Evolutionary conservation across 306 rosid species (phyloP).

Genomic region (Trifolium subterraneum): DNA sequence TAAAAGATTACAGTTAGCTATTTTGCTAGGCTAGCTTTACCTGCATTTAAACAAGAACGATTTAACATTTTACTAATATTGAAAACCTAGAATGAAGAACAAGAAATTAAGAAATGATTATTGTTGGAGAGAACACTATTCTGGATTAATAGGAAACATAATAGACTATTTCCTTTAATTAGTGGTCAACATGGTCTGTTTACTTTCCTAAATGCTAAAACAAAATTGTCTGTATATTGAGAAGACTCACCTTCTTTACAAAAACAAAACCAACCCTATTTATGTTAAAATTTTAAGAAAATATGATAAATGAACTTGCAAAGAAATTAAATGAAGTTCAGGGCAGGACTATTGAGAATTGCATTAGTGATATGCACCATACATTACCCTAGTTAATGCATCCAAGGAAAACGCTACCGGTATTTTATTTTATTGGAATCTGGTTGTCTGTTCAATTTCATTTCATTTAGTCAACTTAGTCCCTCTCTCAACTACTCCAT

Average conservation of each 20-base stretch:
- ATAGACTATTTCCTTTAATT: neutral
- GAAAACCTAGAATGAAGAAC: slow-evolving; percentile 28
- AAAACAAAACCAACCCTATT: neutral
- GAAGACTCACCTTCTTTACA: neutral
- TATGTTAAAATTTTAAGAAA: neutral
- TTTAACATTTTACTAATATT: neutral
- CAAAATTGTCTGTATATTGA: neutral
- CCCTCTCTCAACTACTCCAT: neutral
- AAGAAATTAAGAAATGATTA: slow-evolving; percentile 28
- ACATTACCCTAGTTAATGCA: neutral
- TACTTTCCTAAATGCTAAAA: neutral
- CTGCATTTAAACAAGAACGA: slow-evolving; percentile 28
- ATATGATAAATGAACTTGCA: neutral
- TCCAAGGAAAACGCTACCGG: neutral
- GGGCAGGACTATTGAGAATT: neutral
- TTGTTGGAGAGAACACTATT: slow-evolving; percentile 4
- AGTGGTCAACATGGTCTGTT: neutral
- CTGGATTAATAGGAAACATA: neutral
- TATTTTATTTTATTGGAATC: neutral
- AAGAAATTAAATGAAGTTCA: neutral
- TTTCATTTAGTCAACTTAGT: neutral
- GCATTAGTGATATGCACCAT: neutral
- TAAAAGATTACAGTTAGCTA: slow-evolving; percentile 3
- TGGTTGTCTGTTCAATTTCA: neutral
- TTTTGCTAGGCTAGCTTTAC: slow-evolving; percentile 18